Conservation (phyloP, 2,329 filamentous ascomycete species). For the Neonectria neomacrospora region DNA sequence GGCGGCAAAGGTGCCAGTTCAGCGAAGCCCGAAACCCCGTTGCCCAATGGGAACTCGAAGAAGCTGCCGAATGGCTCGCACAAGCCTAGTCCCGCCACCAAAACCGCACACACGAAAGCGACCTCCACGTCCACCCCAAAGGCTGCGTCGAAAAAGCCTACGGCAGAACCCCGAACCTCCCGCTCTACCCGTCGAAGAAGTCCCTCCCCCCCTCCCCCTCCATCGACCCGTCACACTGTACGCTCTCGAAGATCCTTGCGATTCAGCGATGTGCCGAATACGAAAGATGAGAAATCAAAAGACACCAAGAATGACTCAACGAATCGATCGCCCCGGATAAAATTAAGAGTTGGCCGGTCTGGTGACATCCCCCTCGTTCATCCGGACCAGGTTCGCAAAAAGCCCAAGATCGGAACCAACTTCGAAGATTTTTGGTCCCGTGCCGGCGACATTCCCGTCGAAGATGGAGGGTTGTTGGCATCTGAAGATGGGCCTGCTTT, state of each 20-base stretch:
- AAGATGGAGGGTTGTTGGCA: constrained; percentile 66
- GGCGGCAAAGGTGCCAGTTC: constrained; percentile 49
- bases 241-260: constrained; percentile 58
- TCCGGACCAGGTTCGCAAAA: constrained; percentile 65
- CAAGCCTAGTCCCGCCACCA: constrained; percentile 44
- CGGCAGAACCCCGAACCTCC: constrained; percentile 44
- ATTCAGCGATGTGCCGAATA: constrained; percentile 45
- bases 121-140: constrained; percentile 45
- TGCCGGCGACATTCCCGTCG: constrained; percentile 63
- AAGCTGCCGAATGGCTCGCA: constrained; percentile 43
- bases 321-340: constrained; percentile 58
- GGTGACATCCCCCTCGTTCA: constrained; percentile 67
- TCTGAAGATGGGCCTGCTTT: constrained; percentile 67
- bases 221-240: constrained; percentile 53
- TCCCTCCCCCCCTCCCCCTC: constrained; percentile 52
- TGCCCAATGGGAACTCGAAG: constrained; percentile 41
- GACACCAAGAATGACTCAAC: constrained; percentile 36
- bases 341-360: constrained; percentile 55
- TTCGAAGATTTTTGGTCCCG: constrained; percentile 69
- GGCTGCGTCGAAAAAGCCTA: constrained; percentile 44
- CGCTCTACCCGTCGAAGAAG: constrained; percentile 54
- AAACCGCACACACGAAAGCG: constrained; percentile 36
- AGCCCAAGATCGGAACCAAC: constrained; percentile 62
- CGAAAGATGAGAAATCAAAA: constrained; percentile 28
- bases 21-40: constrained; percentile 44